phyloP scores from a whole-genome alignment of 257 asterid species.

The Osmanthus fragrans region DNA sequence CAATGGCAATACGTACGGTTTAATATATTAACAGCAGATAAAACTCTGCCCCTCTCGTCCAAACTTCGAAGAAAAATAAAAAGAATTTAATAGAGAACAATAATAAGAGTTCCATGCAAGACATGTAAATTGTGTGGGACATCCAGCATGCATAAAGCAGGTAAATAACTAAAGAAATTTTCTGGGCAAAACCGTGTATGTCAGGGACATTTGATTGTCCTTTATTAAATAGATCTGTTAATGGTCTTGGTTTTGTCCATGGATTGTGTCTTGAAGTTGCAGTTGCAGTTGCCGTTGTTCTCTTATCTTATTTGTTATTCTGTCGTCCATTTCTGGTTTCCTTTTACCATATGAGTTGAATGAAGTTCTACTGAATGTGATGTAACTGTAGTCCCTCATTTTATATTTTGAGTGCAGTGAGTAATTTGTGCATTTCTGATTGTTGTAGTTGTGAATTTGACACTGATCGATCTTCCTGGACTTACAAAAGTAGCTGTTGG shows the following conservation, averaged over 20 bases:
- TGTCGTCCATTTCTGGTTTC: slow-evolving; percentile 3
- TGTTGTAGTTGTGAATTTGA: slow-evolving; percentile 89
- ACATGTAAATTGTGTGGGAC: neutral
- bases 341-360: slow-evolving; percentile 2
- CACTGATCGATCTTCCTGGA: slow-evolving; percentile 96
- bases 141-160: neutral
- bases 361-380: slow-evolving; percentile 5
- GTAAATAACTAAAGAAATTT: neutral
- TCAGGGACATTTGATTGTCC: neutral
- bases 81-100: neutral
- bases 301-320: neutral
- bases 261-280: neutral
- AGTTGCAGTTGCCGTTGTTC: neutral
- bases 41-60: neutral
- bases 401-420: slow-evolving; percentile 23
- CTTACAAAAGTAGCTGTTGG: slow-evolving; percentile 98
- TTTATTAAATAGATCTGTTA: neutral
- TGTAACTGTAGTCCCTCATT: slow-evolving; percentile 11
- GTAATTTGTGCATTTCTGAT: slow-evolving; percentile 26
- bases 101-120: neutral
- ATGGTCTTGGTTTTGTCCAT: neutral
- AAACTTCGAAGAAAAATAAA: neutral
- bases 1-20: neutral
- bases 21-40: neutral
- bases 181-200: neutral